phyloP scores from a whole-genome alignment of 2,329 filamentous ascomycete genomes.

The Talaromyces sp. region DNA sequence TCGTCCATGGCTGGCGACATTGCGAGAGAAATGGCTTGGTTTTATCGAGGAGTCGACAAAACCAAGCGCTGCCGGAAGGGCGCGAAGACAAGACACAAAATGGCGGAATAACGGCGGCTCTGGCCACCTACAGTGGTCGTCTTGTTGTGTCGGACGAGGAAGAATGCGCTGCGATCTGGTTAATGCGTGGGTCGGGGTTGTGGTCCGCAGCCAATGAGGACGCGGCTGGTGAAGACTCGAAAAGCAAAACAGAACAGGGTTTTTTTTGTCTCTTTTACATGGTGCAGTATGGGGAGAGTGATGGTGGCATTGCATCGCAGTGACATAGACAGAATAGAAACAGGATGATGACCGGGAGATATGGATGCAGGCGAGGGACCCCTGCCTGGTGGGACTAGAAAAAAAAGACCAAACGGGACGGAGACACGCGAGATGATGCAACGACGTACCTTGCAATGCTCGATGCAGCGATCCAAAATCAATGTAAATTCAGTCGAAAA shows the following conservation, averaged over 20 bases:
- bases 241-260: background rate
- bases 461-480: background rate
- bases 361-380: background rate
- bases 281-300: background rate
- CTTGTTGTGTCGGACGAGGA: background rate
- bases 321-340: background rate
- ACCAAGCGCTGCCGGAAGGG: background rate
- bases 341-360: background rate
- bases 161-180: constrained; percentile 1
- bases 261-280: background rate
- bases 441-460: constrained; percentile 17
- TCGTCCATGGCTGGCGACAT: constrained; percentile 21
- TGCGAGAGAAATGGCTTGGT: constrained; percentile 25
- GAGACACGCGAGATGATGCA: constrained; percentile 16
- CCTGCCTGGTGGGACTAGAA: background rate
- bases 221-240: background rate
- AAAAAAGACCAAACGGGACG: constrained; percentile 10
- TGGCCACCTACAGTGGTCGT: background rate
- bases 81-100: background rate
- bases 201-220: background rate
- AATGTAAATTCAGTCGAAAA: constrained; percentile 4
- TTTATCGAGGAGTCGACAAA: background rate
- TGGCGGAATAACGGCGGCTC: background rate
- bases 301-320: background rate
- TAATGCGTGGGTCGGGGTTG: constrained; percentile 6